Evolutionary conservation across 2,329 filamentous ascomycete species (phyloP).

Genomic region (Cladosporium oxysporum): DNA sequence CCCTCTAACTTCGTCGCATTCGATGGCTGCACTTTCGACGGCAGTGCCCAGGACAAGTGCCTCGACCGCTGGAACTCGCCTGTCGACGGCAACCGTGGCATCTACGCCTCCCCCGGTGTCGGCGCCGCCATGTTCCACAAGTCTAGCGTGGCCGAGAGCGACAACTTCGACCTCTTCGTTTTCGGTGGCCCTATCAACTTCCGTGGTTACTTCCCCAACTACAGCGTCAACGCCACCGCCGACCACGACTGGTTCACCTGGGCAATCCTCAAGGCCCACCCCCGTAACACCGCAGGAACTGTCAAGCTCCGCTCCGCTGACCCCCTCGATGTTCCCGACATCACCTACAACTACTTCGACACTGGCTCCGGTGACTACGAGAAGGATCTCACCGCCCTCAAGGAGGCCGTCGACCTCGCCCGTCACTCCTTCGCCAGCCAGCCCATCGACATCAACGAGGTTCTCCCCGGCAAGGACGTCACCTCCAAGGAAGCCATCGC

Average conservation of each 20-base stretch:
- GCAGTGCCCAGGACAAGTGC: conserved; percentile 42
- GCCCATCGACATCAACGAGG: conserved; percentile 41
- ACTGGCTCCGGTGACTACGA: conserved; percentile 44
- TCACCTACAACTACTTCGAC: conserved; percentile 62
- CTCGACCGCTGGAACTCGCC: conserved; percentile 46
- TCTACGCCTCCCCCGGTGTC: conserved; percentile 55
- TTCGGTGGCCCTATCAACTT: conserved; percentile 58
- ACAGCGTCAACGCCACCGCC: conserved; percentile 47
- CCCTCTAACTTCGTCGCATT: conserved; percentile 39
- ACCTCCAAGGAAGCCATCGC: conserved; percentile 47
- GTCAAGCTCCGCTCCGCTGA: conserved; percentile 63
- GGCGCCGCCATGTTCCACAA: conserved; percentile 51
- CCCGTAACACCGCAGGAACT: conserved; percentile 61
- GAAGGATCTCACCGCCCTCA: conserved; percentile 52
- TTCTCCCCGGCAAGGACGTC: conserved; percentile 47
- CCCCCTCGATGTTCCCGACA: conserved; percentile 64
- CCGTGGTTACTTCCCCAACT: conserved; percentile 58
- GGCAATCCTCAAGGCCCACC: conserved; percentile 62
- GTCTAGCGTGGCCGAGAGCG: conserved; percentile 42
- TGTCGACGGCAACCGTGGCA: conserved; percentile 41
- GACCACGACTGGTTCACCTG: conserved; percentile 51
- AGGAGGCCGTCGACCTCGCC: conserved; percentile 57
- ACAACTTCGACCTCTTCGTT: conserved; percentile 57
- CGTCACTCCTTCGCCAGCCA: conserved; percentile 43
- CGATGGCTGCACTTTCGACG: conserved; percentile 44